These are phyloP conservation scores for Rhypophila decipiens DNA, from an alignment of 495 filamentous ascomycete genomes.

Conservation along the genomic window DNA sequence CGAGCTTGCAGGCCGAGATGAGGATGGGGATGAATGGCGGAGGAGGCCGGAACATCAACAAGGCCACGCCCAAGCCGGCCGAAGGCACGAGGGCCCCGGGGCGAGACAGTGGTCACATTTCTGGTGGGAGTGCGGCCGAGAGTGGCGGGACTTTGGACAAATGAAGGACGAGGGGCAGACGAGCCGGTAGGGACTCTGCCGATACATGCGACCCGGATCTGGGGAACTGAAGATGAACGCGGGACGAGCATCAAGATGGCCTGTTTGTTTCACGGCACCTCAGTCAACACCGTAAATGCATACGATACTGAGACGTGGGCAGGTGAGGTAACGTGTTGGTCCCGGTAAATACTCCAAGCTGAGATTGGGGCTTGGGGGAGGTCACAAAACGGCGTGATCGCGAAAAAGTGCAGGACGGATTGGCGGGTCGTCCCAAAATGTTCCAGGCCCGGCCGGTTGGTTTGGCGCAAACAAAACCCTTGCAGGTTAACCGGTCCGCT, in stretches of 20 bases:
- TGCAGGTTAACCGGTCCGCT: too few species aligned
- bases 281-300: slow-evolving; percentile 1
- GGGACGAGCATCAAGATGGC: slow-evolving; percentile 24
- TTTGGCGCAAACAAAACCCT: too few species aligned
- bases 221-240: slow-evolving; percentile 18
- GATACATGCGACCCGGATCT: slow-evolving; percentile 20
- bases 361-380: not conserved
- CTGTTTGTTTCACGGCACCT: slow-evolving; percentile 4
- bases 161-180: slow-evolving; percentile 7
- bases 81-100: not conserved
- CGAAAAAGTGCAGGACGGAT: slow-evolving; percentile 3
- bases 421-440: too few species aligned
- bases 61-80: not conserved
- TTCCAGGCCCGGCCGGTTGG: too few species aligned
- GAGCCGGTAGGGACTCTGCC: too few species aligned
- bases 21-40: not conserved
- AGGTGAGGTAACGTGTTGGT: too few species aligned
- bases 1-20: slow-evolving; percentile 1
- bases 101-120: slow-evolving; percentile 16
- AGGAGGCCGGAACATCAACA: too few species aligned
- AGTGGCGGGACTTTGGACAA: slow-evolving; percentile 14
- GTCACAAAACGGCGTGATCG: slow-evolving; percentile 16
- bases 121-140: slow-evolving; percentile 12
- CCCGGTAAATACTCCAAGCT: slow-evolving; percentile 1
- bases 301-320: not conserved